A percentile compares a stretch with the other conserved stretches of the same genome.
These are phyloP conservation scores for Capronia americana DNA, from an alignment of 2,329 filamentous ascomycete genomes.

Conservation along the genomic window DNA sequence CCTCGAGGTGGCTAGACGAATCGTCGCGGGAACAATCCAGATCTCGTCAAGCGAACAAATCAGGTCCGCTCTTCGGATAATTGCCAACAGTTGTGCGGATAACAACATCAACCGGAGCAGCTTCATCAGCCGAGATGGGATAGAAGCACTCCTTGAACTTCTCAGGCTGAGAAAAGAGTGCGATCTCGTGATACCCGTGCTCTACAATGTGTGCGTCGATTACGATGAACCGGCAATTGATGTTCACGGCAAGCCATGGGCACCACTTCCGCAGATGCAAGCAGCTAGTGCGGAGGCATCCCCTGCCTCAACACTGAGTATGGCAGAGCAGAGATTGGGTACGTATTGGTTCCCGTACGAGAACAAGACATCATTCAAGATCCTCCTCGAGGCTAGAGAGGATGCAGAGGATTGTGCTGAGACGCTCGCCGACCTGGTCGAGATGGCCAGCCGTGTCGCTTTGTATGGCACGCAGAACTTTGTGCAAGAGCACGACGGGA, in stretches of 20 bases:
- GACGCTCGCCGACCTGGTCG: slow-evolving; percentile 35
- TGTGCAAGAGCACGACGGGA: slow-evolving; percentile 9
- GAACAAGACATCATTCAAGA: slow-evolving; percentile 26
- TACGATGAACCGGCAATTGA: slow-evolving; percentile 34
- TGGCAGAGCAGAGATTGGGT: slow-evolving; percentile 35
- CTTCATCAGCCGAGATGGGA: slow-evolving; percentile 33
- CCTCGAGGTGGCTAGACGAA: slow-evolving; percentile 33
- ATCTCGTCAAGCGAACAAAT: slow-evolving; percentile 16
- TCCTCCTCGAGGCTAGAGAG: slow-evolving; percentile 22
- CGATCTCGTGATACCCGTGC: slow-evolving; percentile 35
- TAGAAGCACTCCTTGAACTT: slow-evolving; percentile 30
- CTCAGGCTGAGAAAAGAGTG: slow-evolving; percentile 22
- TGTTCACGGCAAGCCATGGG: slow-evolving; percentile 20
- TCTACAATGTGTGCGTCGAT: slow-evolving; percentile 40
- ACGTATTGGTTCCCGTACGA: slow-evolving; percentile 16
- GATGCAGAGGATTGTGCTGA: slow-evolving; percentile 15
- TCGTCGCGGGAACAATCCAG: slow-evolving; percentile 15
- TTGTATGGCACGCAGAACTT: slow-evolving; percentile 28
- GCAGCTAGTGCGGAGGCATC: slow-evolving; percentile 6
- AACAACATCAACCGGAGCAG: slow-evolving; percentile 38
- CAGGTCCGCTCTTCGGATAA: slow-evolving; percentile 33
- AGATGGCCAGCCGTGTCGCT: slow-evolving; percentile 36
- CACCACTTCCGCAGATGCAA: slow-evolving; percentile 5
- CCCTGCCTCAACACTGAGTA: slow-evolving; percentile 19
- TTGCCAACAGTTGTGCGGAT: slow-evolving; percentile 41